Percentiles rank a stretch among this genome's conserved stretches.
Evolutionary conservation across 179 eudicot genomes (phyloP).

Genomic region (Carnegiea gigantea): DNA sequence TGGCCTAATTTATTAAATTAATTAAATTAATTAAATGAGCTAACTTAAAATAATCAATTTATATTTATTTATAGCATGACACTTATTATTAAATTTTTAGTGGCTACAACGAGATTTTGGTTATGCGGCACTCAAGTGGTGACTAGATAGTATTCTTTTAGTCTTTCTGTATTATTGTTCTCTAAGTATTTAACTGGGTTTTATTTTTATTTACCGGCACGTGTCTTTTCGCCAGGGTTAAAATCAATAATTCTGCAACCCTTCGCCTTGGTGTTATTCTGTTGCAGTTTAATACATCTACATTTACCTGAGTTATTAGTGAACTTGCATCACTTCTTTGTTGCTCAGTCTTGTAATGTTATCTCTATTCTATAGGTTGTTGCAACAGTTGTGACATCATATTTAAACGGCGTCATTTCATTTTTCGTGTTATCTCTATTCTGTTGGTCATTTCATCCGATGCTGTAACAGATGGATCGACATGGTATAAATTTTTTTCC

Average conservation of each 20-base stretch:
- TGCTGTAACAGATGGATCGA: constrained; percentile 43
- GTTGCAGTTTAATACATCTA: constrained; percentile 37
- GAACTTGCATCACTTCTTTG: background rate
- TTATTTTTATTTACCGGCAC: background rate
- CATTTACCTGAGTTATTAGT: constrained; percentile 3
- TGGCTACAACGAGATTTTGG: constrained; percentile 3
- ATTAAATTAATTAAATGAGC: too few species aligned
- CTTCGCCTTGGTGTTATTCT: constrained; percentile 78
- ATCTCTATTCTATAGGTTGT: constrained; percentile 49
- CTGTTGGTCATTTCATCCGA: background rate
- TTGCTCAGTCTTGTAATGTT: constrained; percentile 4
- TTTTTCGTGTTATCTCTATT: constrained; percentile 7
- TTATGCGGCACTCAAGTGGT: background rate
- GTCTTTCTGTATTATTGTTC: background rate
- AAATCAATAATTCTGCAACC: constrained; percentile 77
- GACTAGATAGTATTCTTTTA: background rate
- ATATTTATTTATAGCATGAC: too few species aligned
- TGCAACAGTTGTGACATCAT: constrained; percentile 62
- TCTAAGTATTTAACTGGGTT: background rate
- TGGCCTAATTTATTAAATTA: too few species aligned
- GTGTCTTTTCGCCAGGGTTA: constrained; percentile 48
- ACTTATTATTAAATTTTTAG: too few species aligned
- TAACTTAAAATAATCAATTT: too few species aligned
- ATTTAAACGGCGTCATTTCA: background rate
- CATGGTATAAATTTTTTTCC: constrained; percentile 53